Percentiles rank a stretch among this genome's conserved stretches.
phyloP scores from a whole-genome alignment of 345 rosid genomes.

The Gossypium ekmanianum region DNA sequence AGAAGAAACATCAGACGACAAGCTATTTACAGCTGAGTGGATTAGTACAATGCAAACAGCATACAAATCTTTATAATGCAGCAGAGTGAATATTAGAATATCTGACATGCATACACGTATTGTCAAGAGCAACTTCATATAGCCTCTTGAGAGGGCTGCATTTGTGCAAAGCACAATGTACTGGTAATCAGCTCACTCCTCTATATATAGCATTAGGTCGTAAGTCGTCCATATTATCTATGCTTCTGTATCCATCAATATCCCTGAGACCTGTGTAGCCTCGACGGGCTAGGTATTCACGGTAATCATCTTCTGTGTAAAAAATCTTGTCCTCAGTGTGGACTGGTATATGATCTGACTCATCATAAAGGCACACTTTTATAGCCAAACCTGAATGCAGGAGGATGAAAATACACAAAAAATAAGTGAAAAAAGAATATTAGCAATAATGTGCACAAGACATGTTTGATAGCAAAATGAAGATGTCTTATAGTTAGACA shows the following conservation, averaged over 20 bases:
- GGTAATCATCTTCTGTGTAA: conserved; percentile 74
- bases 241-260: conserved; percentile 70
- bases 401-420: neutral
- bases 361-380: conserved; percentile 78
- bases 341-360: conserved; percentile 73
- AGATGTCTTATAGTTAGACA: neutral
- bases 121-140: conserved; percentile 12
- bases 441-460: neutral
- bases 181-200: conserved; percentile 52
- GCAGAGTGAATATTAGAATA: conserved; percentile 4
- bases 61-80: conserved; percentile 7
- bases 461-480: neutral
- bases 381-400: conserved; percentile 61
- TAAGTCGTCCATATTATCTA: conserved; percentile 89
- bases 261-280: conserved; percentile 83
- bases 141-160: neutral
- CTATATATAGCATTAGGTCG: conserved; percentile 74
- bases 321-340: conserved; percentile 83
- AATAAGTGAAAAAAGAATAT: neutral
- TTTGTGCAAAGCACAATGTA: neutral
- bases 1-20: neutral
- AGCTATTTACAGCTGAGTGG: neutral
- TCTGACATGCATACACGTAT: neutral
- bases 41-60: neutral
- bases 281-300: conserved; percentile 58